Percentiles rank a stretch among this genome's conserved stretches.
These are phyloP conservation scores for Candida vartiovaarae DNA, from an alignment of 805 yeast species.

Conservation along the genomic window DNA sequence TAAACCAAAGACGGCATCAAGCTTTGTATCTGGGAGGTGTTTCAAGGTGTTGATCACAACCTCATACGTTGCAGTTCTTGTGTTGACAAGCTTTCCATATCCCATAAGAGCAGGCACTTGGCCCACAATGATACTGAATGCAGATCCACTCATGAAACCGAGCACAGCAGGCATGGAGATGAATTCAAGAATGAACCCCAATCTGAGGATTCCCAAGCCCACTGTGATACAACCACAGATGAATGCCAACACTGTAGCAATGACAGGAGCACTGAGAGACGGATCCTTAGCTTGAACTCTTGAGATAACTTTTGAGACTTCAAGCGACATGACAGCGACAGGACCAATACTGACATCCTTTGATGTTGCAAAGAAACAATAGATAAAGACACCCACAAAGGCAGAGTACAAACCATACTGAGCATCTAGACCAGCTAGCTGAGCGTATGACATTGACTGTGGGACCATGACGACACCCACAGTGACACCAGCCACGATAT, in stretches of 20 bases:
- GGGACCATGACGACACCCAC: constrained; percentile 93
- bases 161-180: constrained; percentile 88
- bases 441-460: constrained; percentile 93
- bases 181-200: constrained; percentile 84
- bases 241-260: constrained; percentile 75
- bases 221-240: constrained; percentile 81
- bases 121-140: constrained; percentile 72
- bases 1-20: constrained; percentile 88
- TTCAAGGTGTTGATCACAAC: constrained; percentile 69
- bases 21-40: constrained; percentile 56
- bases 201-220: constrained; percentile 73
- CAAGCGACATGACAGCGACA: constrained; percentile 90
- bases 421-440: constrained; percentile 71
- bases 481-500: constrained; percentile 85
- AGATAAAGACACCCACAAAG: constrained; percentile 82
- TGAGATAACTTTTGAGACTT: constrained; percentile 71
- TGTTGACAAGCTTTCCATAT: constrained; percentile 54
- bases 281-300: constrained; percentile 50
- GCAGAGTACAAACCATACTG: constrained; percentile 89
- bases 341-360: constrained; percentile 96
- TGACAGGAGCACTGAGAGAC: constrained; percentile 49
- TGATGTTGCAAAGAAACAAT: constrained; percentile 88
- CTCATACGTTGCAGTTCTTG: constrained; percentile 61
- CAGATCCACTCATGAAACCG: constrained; percentile 95
- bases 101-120: constrained; percentile 89